These are phyloP conservation scores for Leccinum arenicola DNA, from an alignment of 768 basidiomycete genomes.

Conservation along the genomic window DNA sequence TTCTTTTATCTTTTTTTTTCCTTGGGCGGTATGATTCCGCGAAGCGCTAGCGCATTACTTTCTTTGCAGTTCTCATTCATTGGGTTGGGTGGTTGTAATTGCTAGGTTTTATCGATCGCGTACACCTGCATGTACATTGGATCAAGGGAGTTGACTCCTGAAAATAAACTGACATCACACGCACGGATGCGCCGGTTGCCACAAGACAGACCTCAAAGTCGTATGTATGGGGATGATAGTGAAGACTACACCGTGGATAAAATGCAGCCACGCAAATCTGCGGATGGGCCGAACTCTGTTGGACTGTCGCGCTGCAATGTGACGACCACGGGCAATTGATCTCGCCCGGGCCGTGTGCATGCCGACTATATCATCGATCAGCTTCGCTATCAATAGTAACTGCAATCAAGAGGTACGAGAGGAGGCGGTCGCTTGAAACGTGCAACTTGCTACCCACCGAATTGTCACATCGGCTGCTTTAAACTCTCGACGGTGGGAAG, in stretches of 20 bases:
- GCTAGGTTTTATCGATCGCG: background rate
- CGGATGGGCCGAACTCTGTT: too few relatives aligned
- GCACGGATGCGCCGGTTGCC: background rate
- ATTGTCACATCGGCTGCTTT: background rate
- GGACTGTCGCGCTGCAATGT: background rate
- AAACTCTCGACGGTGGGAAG: background rate
- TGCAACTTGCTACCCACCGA: background rate
- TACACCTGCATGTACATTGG: background rate
- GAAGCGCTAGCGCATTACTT: conserved; percentile 4
- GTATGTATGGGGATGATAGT: background rate
- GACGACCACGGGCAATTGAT: background rate
- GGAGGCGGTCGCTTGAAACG: background rate
- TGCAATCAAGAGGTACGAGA: background rate
- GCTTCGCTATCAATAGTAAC: background rate
- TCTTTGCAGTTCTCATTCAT: background rate
- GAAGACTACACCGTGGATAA: too few relatives aligned
- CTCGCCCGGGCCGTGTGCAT: background rate
- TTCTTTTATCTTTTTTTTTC: background rate
- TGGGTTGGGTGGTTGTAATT: background rate
- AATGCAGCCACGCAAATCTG: too few relatives aligned
- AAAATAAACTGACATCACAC: background rate
- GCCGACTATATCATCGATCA: background rate
- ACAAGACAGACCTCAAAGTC: too few relatives aligned
- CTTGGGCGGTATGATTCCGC: background rate
- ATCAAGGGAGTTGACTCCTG: background rate